Percentiles rank a stretch among this genome's conserved stretches.
Evolutionary conservation across 345 rosid species (phyloP).

Genomic region (Jatropha curcas): DNA sequence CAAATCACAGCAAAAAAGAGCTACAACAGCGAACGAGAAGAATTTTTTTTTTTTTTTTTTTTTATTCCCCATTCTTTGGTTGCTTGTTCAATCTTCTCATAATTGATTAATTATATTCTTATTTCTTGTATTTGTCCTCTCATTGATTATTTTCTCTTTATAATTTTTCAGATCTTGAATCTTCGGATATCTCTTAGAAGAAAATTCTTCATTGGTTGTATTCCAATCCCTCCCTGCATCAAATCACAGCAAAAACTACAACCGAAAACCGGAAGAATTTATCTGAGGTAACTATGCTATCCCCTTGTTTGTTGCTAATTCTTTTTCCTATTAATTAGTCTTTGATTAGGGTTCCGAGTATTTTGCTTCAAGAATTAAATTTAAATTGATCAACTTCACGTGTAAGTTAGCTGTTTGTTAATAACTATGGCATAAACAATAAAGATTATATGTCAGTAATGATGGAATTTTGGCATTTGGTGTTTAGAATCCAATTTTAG

Average conservation of each 20-base stretch:
- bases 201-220: constrained; percentile 8
- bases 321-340: too few species aligned
- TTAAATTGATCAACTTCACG: too few species aligned
- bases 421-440: too few species aligned
- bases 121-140: background rate
- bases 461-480: background rate
- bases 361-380: too few species aligned
- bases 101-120: too few species aligned
- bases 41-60: background rate
- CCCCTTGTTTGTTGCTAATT: too few species aligned
- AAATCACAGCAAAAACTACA: background rate
- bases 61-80: background rate
- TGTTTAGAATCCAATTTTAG: background rate
- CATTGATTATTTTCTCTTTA: background rate
- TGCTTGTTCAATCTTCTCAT: background rate
- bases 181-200: background rate
- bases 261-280: background rate
- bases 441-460: background rate
- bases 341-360: too few species aligned
- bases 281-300: background rate
- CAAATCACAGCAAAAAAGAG: too few species aligned
- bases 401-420: too few species aligned
- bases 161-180: background rate
- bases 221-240: background rate
- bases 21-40: too few species aligned